phyloP scores from a whole-genome alignment of 345 rosid genomes.

The Triadica sebifera region DNA sequence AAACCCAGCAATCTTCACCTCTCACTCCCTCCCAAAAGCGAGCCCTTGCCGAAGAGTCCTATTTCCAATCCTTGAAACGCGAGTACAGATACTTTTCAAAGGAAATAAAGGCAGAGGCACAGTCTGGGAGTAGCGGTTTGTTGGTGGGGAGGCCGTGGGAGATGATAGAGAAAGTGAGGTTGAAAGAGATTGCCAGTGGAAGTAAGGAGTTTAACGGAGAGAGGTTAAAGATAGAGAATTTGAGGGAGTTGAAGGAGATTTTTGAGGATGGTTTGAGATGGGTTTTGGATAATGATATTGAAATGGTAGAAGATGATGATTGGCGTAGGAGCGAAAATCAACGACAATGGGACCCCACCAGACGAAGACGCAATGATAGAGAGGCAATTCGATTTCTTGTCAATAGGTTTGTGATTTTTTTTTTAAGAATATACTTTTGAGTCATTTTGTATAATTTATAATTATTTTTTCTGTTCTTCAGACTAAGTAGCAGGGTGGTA shows the following conservation, averaged over 20 bases:
- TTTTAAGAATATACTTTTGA: neutral
- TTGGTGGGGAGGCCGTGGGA: conserved; percentile 90
- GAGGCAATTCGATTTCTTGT: conserved; percentile 72
- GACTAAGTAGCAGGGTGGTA: conserved; percentile 67
- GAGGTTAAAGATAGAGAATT: conserved; percentile 47
- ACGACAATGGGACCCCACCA: conserved; percentile 41
- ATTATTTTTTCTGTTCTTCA: conserved; percentile 21
- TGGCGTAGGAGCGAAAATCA: conserved; percentile 21
- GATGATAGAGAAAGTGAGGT: conserved; percentile 54
- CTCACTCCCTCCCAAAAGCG: conserved; percentile 49
- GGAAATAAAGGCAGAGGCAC: conserved; percentile 29
- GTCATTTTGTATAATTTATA: conserved; percentile 2
- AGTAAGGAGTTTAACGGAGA: conserved; percentile 45
- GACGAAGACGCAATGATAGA: conserved; percentile 59
- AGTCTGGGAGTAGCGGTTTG: conserved; percentile 16
- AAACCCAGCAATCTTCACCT: conserved; percentile 29
- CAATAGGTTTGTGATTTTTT: conserved; percentile 41
- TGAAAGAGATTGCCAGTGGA: conserved; percentile 54
- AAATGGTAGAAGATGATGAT: conserved; percentile 37
- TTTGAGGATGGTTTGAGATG: conserved; percentile 72
- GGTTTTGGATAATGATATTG: conserved; percentile 82
- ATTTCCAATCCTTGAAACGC: conserved; percentile 44
- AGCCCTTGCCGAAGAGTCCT: conserved; percentile 46
- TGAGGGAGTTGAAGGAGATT: conserved; percentile 63
- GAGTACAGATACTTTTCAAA: conserved; percentile 67